A percentile compares a stretch with the other conserved stretches of the same genome.
These are phyloP conservation scores for Yamadazyma songkhlaensis DNA, from an alignment of 1,139 yeast species.

Conservation along the genomic window DNA sequence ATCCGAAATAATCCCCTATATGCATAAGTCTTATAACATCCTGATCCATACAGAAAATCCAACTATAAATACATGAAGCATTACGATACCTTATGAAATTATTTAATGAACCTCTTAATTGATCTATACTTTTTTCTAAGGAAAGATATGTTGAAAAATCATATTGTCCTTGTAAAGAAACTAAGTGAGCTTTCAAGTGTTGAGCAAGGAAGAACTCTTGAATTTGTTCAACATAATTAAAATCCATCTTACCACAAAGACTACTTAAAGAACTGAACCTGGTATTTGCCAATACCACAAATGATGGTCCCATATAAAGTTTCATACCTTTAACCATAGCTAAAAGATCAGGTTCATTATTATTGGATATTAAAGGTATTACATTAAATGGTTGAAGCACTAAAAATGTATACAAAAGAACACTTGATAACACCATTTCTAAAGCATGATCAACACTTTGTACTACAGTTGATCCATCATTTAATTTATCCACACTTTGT, in stretches of 20 bases:
- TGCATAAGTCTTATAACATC: not conserved
- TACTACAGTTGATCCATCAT: not conserved
- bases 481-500: not conserved
- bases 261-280: not conserved
- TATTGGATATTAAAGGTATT: slow-evolving; percentile 2
- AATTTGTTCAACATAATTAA: not conserved
- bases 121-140: not conserved
- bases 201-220: not conserved
- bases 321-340: slow-evolving; percentile 3
- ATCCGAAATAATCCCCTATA: slow-evolving; percentile 1
- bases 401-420: slow-evolving; percentile 4
- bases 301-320: slow-evolving; percentile 2
- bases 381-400: slow-evolving; percentile 5
- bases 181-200: slow-evolving; percentile 1
- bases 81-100: not conserved
- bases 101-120: not conserved
- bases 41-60: slow-evolving; percentile 2
- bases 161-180: not conserved
- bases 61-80: slow-evolving; percentile 3
- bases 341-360: slow-evolving; percentile 1
- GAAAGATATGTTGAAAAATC: not conserved
- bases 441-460: slow-evolving; percentile 3
- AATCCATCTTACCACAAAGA: not conserved
- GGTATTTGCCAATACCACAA: not conserved
- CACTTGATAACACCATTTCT: slow-evolving; percentile 1